Evolutionary conservation across 2,329 filamentous ascomycete species (phyloP).

Genomic region (Lachnellula cervina): DNA sequence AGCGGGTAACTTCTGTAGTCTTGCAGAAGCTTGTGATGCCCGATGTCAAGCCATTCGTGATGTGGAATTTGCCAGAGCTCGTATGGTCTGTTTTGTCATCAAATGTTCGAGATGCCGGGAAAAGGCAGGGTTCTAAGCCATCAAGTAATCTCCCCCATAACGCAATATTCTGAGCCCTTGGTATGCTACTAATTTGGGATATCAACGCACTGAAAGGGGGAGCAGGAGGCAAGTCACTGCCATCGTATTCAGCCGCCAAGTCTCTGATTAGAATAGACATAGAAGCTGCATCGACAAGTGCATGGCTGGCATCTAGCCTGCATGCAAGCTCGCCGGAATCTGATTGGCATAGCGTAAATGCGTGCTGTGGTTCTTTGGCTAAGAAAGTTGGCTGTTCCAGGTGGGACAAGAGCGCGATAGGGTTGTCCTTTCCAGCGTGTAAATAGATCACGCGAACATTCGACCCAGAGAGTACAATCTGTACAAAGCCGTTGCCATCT

Average conservation of each 20-base stretch:
- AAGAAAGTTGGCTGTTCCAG: not conserved
- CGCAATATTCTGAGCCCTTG: not conserved
- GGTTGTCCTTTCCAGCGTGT: not conserved
- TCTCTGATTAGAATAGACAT: not conserved
- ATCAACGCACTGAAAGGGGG: no score
- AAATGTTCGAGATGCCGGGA: no score
- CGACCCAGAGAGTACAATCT: not conserved
- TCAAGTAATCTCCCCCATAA: no score
- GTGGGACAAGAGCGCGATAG: not conserved
- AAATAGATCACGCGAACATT: not conserved
- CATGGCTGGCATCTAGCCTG: conserved; percentile 1
- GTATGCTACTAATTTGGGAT: not conserved
- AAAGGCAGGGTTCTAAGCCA: no score
- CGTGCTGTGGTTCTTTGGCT: not conserved
- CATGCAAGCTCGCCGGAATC: not conserved
- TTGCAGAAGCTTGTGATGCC: not conserved
- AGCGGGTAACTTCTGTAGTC: conserved; percentile 34
- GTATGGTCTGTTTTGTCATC: no score
- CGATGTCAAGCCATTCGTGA: not conserved
- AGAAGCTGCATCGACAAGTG: not conserved
- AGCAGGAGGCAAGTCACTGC: not conserved
- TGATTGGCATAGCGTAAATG: not conserved
- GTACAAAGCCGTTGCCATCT: not conserved
- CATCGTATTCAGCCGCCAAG: not conserved
- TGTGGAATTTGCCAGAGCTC: not conserved